phyloP scores from a whole-genome alignment of 345 rosid genomes.

The Firmiana major region DNA sequence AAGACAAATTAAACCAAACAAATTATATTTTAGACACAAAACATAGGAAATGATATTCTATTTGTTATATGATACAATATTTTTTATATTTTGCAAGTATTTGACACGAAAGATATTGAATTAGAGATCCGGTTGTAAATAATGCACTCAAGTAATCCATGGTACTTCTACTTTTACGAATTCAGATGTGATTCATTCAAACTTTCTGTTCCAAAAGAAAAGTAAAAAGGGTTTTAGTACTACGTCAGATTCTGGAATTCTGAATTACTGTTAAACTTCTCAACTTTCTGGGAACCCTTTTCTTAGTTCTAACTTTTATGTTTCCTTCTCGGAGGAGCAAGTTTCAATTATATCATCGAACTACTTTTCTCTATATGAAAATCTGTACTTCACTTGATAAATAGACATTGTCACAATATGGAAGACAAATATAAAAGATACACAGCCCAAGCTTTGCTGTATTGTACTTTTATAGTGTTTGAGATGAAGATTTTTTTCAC shows the following conservation, averaged over 20 bases:
- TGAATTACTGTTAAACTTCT: neutral
- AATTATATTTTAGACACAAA: no score
- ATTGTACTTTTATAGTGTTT: neutral
- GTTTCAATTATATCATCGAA: neutral
- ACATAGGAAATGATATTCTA: no score
- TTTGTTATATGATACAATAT: no score
- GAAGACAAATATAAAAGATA: slow-evolving; percentile 8
- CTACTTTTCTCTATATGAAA: neutral
- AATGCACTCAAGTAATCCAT: neutral
- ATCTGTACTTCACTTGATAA: slow-evolving; percentile 15
- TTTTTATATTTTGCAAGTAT: no score
- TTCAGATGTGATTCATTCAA: neutral
- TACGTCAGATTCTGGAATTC: neutral
- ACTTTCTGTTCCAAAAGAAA: neutral
- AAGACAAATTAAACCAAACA: neutral
- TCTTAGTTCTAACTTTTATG: neutral
- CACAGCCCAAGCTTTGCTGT: slow-evolving; percentile 12
- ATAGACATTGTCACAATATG: neutral
- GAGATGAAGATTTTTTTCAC: neutral
- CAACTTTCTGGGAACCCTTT: neutral
- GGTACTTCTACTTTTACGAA: neutral
- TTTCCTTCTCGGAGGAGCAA: neutral
- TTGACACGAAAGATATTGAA: no score
- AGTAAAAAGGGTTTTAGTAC: neutral
- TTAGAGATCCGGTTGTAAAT: no score